These are phyloP conservation scores for Luzula sylvatica DNA, from an alignment of 176 grass and related monocot species.

Conservation along the genomic window DNA sequence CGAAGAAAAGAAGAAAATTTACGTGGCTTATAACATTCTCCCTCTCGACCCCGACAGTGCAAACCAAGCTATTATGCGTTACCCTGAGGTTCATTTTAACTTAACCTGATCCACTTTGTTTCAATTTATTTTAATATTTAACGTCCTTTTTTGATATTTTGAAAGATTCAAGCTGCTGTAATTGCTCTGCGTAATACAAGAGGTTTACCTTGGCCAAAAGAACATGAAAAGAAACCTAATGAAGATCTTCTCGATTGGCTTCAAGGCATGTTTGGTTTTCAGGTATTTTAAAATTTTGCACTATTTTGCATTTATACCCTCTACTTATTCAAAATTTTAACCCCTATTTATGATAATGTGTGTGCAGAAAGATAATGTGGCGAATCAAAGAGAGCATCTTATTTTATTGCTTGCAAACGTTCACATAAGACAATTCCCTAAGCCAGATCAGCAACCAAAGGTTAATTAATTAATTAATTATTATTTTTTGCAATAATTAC, in stretches of 20 bases:
- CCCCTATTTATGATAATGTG: not conserved
- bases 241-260: slow-evolving; percentile 89
- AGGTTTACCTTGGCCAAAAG: slow-evolving; percentile 92
- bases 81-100: slow-evolving; percentile 72
- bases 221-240: slow-evolving; percentile 52
- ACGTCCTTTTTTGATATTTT: slow-evolving; percentile 1
- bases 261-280: slow-evolving; percentile 96
- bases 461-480: slow-evolving; percentile 19
- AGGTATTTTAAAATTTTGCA: slow-evolving; percentile 42
- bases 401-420: slow-evolving; percentile 90
- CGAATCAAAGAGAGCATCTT: slow-evolving; percentile 96
- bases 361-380: slow-evolving; percentile 81
- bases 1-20: slow-evolving; percentile 78
- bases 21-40: slow-evolving; percentile 85
- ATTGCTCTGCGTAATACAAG: slow-evolving; percentile 71
- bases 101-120: not conserved
- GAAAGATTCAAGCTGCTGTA: slow-evolving; percentile 84
- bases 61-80: slow-evolving; percentile 66
- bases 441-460: slow-evolving; percentile 74
- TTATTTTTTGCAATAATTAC: not conserved
- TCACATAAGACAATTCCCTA: slow-evolving; percentile 63
- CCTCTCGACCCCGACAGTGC: slow-evolving; percentile 87
- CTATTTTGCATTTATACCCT: not conserved
- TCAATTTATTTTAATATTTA: not conserved
- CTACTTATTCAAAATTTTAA: too few relatives aligned